These are phyloP conservation scores for Trametes maxima DNA, from an alignment of 768 basidiomycete genomes.

Conservation along the genomic window DNA sequence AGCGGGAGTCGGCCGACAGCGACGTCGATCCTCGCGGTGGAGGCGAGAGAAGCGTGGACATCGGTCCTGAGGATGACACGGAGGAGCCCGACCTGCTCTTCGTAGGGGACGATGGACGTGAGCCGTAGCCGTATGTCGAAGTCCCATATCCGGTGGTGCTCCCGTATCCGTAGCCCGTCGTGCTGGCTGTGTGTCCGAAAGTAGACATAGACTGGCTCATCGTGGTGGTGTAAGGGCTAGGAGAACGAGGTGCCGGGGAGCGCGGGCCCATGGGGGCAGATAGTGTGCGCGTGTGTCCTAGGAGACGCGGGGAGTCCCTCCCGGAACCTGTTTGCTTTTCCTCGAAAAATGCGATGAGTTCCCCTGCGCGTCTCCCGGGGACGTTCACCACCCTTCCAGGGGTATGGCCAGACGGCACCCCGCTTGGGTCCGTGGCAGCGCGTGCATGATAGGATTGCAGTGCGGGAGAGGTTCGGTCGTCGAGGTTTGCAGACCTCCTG, in stretches of 20 bases:
- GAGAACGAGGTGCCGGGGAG: slow-evolving; percentile 35
- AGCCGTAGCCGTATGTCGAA: slow-evolving; percentile 36
- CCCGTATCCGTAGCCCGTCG: slow-evolving; percentile 40
- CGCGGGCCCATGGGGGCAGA: slow-evolving; percentile 47
- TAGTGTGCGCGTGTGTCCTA: slow-evolving; percentile 53
- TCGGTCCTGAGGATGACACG: slow-evolving; percentile 25
- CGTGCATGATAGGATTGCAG: slow-evolving; percentile 46
- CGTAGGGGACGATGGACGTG: slow-evolving; percentile 51
- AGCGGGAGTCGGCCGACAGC: slow-evolving; percentile 26
- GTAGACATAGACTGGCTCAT: slow-evolving; percentile 45
- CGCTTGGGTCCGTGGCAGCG: slow-evolving; percentile 57
- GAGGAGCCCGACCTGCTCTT: slow-evolving; percentile 42
- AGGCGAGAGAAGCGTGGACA: slow-evolving; percentile 53
- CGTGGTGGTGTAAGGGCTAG: slow-evolving; percentile 39
- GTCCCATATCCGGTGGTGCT: slow-evolving; percentile 40
- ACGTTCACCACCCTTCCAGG: slow-evolving; percentile 25
- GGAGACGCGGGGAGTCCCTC: slow-evolving; percentile 32
- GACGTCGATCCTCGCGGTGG: slow-evolving; percentile 41
- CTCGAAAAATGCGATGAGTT: slow-evolving; percentile 78
- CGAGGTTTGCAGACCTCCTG: slow-evolving; percentile 49
- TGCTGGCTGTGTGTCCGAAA: slow-evolving; percentile 31
- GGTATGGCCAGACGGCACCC: slow-evolving; percentile 42
- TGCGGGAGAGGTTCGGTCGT: slow-evolving; percentile 40
- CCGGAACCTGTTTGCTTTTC: slow-evolving; percentile 45
- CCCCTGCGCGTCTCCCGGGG: slow-evolving; percentile 56